Base-by-base conservation (phyloP, 257 asterid genomes). In the Solanum neorickii region DNA sequence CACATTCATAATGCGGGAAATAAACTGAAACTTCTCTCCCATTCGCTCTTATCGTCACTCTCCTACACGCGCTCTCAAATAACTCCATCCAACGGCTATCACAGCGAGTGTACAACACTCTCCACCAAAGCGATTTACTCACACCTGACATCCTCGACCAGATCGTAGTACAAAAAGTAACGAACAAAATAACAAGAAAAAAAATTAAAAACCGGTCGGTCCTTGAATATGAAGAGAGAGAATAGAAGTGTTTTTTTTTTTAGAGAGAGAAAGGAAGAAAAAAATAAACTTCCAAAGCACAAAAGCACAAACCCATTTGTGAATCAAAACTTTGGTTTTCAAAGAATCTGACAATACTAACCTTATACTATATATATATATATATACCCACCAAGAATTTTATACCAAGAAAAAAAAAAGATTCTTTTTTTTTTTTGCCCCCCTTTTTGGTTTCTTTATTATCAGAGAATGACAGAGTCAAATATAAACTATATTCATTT, bases 241-340 rank as follows among this genome's bases (percentile, higher is more conserved):
- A 77, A 5, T 33, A 75, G 35, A 6, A 7, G 41, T 13, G 3
- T 10, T 75, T 75, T 41, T 56, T 56, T 49, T 52, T 52, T 12
- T 25, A 80, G 89, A 89, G 90, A 86, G 47, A 85, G 88, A 20
- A 70, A 77, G 42, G 44, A 83, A 16, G 56, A 25, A 82, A 83
- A 12, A 49, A n/a, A 69, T 85, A 80, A 87, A 86, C 87, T 88
- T 87, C 29, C 27, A 91, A 92, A 87, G 82, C 90, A 47, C 88
- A 83, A 39, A 86, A 18, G 89, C 88, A 70, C 88, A 88, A 91
- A 86, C 86, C 86, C 93, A 89, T 85, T 87, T 83, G 85, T 92
- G 94, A 91, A 92, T 92, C 94, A 89, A 91, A 92, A 90, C 90
- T 39, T 88, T 91, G 91, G 88, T 62, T 78, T 90, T 90, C 87